Evolutionary conservation across 441 rosid genomes (phyloP).

Genomic region (Cnidoscolus chayamansa): DNA sequence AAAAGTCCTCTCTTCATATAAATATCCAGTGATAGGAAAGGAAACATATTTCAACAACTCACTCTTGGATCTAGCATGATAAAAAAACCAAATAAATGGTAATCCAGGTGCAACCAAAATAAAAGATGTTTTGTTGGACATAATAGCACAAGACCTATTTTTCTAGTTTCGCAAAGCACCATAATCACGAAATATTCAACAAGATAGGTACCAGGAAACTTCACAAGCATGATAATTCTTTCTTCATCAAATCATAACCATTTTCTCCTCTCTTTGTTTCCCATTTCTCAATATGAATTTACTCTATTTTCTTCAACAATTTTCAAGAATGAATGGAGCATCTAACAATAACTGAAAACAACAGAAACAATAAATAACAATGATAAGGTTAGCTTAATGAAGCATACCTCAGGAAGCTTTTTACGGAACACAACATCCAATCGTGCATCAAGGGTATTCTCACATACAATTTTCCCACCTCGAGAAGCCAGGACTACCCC

Average conservation of each 20-base stretch:
- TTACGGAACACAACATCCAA: slow-evolving; percentile 83
- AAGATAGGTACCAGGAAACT: background rate
- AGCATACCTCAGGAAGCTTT: slow-evolving; percentile 79
- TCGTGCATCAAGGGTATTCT: slow-evolving; percentile 90
- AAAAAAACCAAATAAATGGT: background rate
- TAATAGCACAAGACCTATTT: background rate
- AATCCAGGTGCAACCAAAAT: background rate
- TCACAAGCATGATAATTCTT: background rate
- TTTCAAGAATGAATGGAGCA: background rate
- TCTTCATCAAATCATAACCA: too few species aligned
- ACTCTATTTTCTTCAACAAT: background rate
- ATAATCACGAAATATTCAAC: background rate
- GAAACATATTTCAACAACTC: background rate
- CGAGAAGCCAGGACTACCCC: slow-evolving; percentile 94
- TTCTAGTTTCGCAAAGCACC: background rate
- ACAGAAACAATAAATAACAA: background rate
- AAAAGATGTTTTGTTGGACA: background rate
- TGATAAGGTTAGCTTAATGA: background rate
- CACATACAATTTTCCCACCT: slow-evolving; percentile 92
- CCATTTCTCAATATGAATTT: background rate
- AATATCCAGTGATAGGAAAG: background rate
- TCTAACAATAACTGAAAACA: background rate
- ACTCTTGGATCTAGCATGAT: background rate
- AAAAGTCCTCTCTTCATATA: background rate
- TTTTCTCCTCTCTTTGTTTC: background rate